phyloP scores from a whole-genome alignment of 352 stramenopile species.

The Phytophthora pinifolia region DNA sequence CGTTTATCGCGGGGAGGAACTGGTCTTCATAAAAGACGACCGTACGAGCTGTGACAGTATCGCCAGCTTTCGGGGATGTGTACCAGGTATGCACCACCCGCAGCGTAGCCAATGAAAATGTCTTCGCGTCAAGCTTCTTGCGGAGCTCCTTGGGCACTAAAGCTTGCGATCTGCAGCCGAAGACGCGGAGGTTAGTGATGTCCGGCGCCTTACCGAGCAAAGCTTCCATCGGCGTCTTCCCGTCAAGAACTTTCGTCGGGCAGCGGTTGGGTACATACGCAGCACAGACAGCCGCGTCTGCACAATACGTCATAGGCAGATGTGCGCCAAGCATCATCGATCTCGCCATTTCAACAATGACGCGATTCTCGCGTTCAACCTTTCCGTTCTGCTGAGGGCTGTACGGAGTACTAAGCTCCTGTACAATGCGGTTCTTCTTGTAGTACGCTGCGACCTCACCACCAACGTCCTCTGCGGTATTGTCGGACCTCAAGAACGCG shows the following conservation, averaged over 20 bases:
- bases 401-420: conserved; percentile 5
- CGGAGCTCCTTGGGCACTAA: conserved; percentile 4
- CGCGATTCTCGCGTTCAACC: conserved; percentile 9
- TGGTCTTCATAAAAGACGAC: conserved; percentile 11
- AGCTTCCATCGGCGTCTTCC: conserved; percentile 14
- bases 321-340: conserved; percentile 14
- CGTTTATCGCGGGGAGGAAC: too few species aligned
- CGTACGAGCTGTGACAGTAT: neutral
- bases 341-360: conserved; percentile 7
- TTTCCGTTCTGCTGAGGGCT: conserved; percentile 8
- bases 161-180: conserved; percentile 6
- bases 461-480: neutral
- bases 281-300: conserved; percentile 8
- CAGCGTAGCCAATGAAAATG: conserved; percentile 1
- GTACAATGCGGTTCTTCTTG: conserved; percentile 7
- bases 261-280: conserved; percentile 14
- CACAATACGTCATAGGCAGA: conserved; percentile 5
- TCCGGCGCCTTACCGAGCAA: neutral
- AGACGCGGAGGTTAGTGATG: conserved; percentile 9
- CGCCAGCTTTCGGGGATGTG: neutral
- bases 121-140: conserved; percentile 6
- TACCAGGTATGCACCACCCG: conserved; percentile 1
- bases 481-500: neutral
- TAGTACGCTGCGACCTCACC: conserved; percentile 3
- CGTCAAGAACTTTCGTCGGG: conserved; percentile 7